Evolutionary conservation across 345 rosid species (phyloP), one percentile per base, ranked within the genome.

Genomic region (Arabidopsis arenosa): DNA sequence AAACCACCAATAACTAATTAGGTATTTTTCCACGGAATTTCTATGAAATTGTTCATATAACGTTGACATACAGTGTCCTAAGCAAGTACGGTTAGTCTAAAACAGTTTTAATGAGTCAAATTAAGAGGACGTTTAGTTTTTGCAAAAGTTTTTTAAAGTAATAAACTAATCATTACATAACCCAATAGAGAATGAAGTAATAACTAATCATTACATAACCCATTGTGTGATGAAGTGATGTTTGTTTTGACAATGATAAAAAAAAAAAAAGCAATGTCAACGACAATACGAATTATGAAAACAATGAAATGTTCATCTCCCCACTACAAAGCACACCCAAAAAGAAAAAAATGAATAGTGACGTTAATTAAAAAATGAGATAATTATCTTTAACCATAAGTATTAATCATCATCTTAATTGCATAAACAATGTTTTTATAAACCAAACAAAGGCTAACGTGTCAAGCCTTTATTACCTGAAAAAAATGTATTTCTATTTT

Each of bases 241-340:
- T 64, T 37, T 66, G 28, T 64, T 63, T 70, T 47, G 64, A 63
- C 61, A 63, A 54, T 37, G 53, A 71, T 26, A 40, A 37, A 21
- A 11, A 23, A 21, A 11, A 23, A 23, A 23, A 63, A 59, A 58
- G 56, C 35, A 68, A 73, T 11, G 81, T 78, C 81, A 78, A 78
- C 81, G 81, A 66, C 78, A 78, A 60, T 41, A 36, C 6, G 73
- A 49, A 70, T 65, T 26, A 70, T 70, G 40, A 70, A 48, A 45
- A 45, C 53, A 36, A 45, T 18, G 76, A 77, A 77, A 47, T 59
- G 28, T 43, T 71, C 76, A 71, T 48, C 76, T 71, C n/a, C 72
- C 80, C 77, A 78, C 77, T 78, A 72, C n/a, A 75, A 75, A 57
- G 32, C 68, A 60, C 68, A 75, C 70, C 74, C 55, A 61, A 40